phyloP scores from a whole-genome alignment of 306 rosid genomes.

The Rubus parviflorus region DNA sequence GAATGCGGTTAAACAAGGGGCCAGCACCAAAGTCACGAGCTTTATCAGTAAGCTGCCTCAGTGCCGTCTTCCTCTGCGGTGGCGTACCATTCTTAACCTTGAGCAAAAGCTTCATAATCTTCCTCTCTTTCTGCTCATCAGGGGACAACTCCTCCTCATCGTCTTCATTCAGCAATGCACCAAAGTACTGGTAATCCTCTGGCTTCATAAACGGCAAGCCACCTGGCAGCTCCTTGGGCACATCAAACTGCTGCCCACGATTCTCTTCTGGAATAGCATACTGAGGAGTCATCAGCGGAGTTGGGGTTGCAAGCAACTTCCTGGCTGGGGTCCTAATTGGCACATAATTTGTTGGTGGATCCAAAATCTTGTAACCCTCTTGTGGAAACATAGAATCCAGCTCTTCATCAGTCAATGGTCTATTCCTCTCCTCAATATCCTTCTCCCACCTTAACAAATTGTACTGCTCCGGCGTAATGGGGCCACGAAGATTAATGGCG shows the following conservation, averaged over 20 bases:
- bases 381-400: slow-evolving; percentile 76
- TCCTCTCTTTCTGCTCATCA: slow-evolving; percentile 74
- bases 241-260: slow-evolving; percentile 79
- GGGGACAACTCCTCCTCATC: slow-evolving; percentile 70
- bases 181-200: slow-evolving; percentile 75
- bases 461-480: slow-evolving; percentile 72
- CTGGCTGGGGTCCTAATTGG: slow-evolving; percentile 79
- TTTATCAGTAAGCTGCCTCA: slow-evolving; percentile 75
- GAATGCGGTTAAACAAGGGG: slow-evolving; percentile 67
- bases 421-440: slow-evolving; percentile 76
- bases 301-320: slow-evolving; percentile 69
- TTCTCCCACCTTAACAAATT: slow-evolving; percentile 76
- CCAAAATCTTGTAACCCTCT: slow-evolving; percentile 77
- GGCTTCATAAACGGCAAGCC: slow-evolving; percentile 82
- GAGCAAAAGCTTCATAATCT: slow-evolving; percentile 77
- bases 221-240: slow-evolving; percentile 66
- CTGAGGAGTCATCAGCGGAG: slow-evolving; percentile 67
- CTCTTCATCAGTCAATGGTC: slow-evolving; percentile 73
- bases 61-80: slow-evolving; percentile 71
- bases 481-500: slow-evolving; percentile 54
- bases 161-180: slow-evolving; percentile 66
- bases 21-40: slow-evolving; percentile 83
- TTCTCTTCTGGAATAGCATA: slow-evolving; percentile 74
- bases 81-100: slow-evolving; percentile 80
- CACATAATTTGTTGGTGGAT: slow-evolving; percentile 57